phyloP scores from a whole-genome alignment of 75 land plant species.

The Pinus tabuliformis region DNA sequence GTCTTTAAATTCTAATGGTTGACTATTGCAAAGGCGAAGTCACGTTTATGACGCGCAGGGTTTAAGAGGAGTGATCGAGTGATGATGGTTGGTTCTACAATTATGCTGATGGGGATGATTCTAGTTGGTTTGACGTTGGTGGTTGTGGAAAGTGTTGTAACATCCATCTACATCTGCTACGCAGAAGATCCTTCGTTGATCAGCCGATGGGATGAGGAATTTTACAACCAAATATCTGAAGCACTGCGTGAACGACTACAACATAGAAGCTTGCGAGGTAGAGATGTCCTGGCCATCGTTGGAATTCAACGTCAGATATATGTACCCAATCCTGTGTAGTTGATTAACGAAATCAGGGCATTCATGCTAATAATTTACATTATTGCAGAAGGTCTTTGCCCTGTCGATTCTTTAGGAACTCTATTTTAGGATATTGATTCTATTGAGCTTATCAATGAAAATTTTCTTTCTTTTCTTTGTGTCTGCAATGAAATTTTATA shows the following conservation, averaged over 20 bases:
- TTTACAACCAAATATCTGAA: conserved; percentile 74
- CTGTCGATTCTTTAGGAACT: too few species aligned
- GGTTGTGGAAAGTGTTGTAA: conserved; percentile 87
- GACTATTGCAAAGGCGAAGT: too few species aligned
- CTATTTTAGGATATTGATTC: too few species aligned
- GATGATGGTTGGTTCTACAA: conserved; percentile 71
- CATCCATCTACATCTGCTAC: conserved; percentile 83
- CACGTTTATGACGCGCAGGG: conserved; percentile 5
- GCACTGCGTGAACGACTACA: conserved; percentile 78
- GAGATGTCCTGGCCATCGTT: conserved; percentile 35
- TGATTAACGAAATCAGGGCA: too few species aligned
- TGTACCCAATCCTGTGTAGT: neutral
- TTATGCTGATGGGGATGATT: conserved; percentile 91
- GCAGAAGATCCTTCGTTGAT: conserved; percentile 81
- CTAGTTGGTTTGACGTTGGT: conserved; percentile 85
- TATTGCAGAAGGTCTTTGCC: too few species aligned
- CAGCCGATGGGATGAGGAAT: conserved; percentile 74
- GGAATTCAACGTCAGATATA: conserved; percentile 4
- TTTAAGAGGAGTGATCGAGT: conserved; percentile 45
- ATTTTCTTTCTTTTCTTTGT: too few species aligned
- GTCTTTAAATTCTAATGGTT: too few species aligned
- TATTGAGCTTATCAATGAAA: too few species aligned
- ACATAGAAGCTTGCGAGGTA: conserved; percentile 60
- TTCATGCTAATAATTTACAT: too few species aligned
- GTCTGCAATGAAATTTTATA: too few species aligned